These are phyloP conservation scores for Urostyla sp. DNA, from an alignment of 73 alveolate genomes.

Conservation along the genomic window DNA sequence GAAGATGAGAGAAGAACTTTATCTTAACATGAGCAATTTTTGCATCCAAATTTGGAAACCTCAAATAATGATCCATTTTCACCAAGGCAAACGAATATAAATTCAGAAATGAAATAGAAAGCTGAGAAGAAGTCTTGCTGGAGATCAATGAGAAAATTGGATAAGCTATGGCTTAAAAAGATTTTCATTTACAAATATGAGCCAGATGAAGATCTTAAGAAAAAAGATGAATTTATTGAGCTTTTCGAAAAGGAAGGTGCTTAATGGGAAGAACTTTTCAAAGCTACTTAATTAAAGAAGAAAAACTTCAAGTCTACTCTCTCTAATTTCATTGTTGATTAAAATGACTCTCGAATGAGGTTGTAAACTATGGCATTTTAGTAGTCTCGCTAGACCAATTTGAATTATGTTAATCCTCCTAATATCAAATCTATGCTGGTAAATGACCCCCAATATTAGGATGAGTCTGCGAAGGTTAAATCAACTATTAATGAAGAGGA, in stretches of 20 bases:
- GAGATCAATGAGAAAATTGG: conserved; percentile 13
- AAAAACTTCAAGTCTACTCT: too few species aligned
- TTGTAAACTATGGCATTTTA: too few species aligned
- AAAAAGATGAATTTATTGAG: conserved; percentile 49
- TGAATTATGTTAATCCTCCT: too few species aligned
- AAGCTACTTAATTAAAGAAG: too few species aligned
- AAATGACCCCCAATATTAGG: too few species aligned
- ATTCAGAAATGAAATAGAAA: not conserved
- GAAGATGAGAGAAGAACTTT: too few species aligned
- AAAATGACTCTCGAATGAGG: too few species aligned
- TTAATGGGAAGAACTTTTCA: conserved; percentile 34
- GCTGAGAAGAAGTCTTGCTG: conserved; percentile 20
- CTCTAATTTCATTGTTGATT: too few species aligned
- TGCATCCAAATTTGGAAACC: conserved; percentile 34
- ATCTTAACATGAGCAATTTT: conserved; percentile 44
- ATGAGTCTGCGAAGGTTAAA: too few species aligned
- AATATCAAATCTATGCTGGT: too few species aligned
- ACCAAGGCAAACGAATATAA: not conserved
- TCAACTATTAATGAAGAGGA: too few species aligned
- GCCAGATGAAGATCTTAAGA: conserved; percentile 7
- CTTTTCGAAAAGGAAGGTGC: conserved; percentile 45
- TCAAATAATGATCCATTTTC: not conserved
- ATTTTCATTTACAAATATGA: conserved; percentile 53
- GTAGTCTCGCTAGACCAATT: too few species aligned
- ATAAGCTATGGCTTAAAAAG: conserved; percentile 27